These are phyloP conservation scores for Chaetomium fimeti DNA, from an alignment of 495 filamentous ascomycete species.

Conservation along the genomic window DNA sequence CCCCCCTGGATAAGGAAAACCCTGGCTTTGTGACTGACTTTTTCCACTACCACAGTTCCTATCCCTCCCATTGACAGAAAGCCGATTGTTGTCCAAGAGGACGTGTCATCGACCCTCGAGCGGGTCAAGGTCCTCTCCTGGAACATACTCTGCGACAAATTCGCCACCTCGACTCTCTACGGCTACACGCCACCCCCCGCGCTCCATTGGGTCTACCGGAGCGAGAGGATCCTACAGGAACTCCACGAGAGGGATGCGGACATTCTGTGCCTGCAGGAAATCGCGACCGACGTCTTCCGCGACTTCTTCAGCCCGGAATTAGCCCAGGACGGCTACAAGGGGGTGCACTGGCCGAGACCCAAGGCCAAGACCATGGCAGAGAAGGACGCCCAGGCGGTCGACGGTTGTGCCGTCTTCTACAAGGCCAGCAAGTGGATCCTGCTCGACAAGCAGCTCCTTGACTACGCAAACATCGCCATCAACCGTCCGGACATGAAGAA, in stretches of 20 bases:
- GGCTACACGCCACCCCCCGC: conserved; percentile 81
- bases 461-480: conserved; percentile 88
- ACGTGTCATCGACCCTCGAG: conserved; percentile 48
- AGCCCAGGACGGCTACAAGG: conserved; percentile 83
- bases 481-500: conserved; percentile 93
- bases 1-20: conserved; percentile 11
- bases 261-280: conserved; percentile 89
- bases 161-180: conserved; percentile 76
- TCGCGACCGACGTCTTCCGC: conserved; percentile 85
- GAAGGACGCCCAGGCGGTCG: conserved; percentile 78
- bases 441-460: conserved; percentile 87
- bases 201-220: conserved; percentile 81
- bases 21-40: conserved; percentile 11
- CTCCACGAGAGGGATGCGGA: conserved; percentile 78
- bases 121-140: conserved; percentile 78
- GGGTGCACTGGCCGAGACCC: conserved; percentile 83
- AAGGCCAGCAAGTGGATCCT: conserved; percentile 88
- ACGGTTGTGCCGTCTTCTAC: conserved; percentile 96
- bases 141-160: conserved; percentile 93
- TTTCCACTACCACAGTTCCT: conserved; percentile 48
- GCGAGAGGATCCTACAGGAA: conserved; percentile 75
- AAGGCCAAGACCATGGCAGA: conserved; percentile 88
- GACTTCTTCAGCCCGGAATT: conserved; percentile 82
- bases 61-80: conserved; percentile 60
- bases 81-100: conserved; percentile 51